Base-by-base conservation (phyloP, 148 eudicot genomes). In the Gaultheria prostrata region DNA sequence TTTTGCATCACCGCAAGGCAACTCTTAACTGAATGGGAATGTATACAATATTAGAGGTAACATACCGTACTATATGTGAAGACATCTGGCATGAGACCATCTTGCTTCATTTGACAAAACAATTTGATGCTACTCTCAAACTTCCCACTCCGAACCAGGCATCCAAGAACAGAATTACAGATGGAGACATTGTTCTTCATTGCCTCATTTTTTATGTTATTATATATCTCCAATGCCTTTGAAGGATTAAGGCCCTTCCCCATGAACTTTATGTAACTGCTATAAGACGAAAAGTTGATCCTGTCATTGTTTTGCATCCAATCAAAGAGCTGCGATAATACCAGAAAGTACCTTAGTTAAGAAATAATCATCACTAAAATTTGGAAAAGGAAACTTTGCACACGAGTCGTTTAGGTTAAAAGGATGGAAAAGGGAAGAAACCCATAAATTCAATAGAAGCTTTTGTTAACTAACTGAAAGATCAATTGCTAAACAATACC, bases 61-160 rank as follows among this genome's bases (percentile, higher is more conserved):
- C 93, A 85, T 89, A 95, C 98, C 86, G 96, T 91, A 84, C 94
- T 92, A 83, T 94, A 95, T 28, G 98, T 95, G 56, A 94, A 87
- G n/a, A 88, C 90, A 87, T 95, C 98, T 85, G 98, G 96, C 24
- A 57, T 83, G 79, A 95, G 87, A 80, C 98, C 96, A 85, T 87
- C 90, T 89, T 84, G 95, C 89, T 94, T 94, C 98, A 95, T 94
- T 91, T 89, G 95, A 86, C 88, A 76, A 88, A 95, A 95, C 81
- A 93, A 86, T 82, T 74, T 88, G 56, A 92, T 63, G 84, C 91
- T 87, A 78, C 87, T 83, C 46, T 91, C 92, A 75, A 91, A 88
- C 79, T 89, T 94, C 50, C 87, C 88, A 86, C 82, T 88, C 83
- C 88, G 92, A 61, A 91, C 85, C 85, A 95, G 85, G 90, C 93